Conservation (phyloP, 257 asterid species). For the Solanum medicagineum region DNA sequence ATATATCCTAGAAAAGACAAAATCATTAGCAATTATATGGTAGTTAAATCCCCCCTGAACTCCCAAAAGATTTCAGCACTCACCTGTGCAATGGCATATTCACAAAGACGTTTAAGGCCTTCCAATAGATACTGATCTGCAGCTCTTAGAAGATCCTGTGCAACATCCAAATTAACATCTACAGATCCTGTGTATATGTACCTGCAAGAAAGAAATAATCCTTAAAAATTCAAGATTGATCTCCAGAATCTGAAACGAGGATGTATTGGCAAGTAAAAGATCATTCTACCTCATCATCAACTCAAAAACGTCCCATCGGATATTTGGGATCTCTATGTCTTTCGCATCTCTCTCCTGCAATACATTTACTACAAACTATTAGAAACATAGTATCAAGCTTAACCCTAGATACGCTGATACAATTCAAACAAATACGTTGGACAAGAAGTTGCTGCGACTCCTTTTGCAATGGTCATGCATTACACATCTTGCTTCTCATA, state of each 20-base stretch:
- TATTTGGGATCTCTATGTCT: constrained; percentile 93
- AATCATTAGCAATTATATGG: constrained; percentile 6
- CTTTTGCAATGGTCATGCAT: neutral
- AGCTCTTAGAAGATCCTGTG: constrained; percentile 93
- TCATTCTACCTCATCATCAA: constrained; percentile 85
- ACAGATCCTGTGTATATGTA: constrained; percentile 91
- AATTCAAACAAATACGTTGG: neutral
- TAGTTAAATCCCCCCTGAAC: too few relatives aligned
- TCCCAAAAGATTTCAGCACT: neutral
- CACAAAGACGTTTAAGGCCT: constrained; percentile 93
- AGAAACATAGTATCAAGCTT: neutral
- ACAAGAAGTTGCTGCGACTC: neutral
- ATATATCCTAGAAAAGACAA: constrained; percentile 50
- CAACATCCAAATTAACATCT: constrained; percentile 61
- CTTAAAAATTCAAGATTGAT: neutral
- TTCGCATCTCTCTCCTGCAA: constrained; percentile 96
- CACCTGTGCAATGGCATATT: constrained; percentile 88
- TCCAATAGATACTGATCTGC: constrained; percentile 96
- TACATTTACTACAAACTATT: neutral
- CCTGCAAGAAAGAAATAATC: constrained; percentile 24
- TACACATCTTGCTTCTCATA: neutral
- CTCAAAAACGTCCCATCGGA: constrained; percentile 91
- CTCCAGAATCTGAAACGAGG: neutral
- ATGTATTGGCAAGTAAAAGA: neutral
- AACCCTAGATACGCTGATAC: neutral